These are phyloP conservation scores for Apiospora aurea DNA, from an alignment of 2,329 filamentous ascomycete species.

Conservation along the genomic window DNA sequence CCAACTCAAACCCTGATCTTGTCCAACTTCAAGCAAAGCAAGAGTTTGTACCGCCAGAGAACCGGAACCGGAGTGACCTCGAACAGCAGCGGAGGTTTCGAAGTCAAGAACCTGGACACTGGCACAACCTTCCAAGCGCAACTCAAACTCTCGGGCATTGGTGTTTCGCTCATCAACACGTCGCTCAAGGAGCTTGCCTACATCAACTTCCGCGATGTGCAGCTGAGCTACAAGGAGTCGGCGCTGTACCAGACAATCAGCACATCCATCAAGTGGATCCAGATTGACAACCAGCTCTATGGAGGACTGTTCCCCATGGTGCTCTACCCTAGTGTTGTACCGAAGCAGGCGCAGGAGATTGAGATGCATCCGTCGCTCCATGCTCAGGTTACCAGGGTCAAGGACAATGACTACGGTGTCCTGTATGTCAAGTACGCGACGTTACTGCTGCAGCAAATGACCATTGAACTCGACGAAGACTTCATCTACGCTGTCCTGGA, in stretches of 20 bases:
- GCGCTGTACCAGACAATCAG: slow-evolving; percentile 90
- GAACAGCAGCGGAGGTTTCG: slow-evolving; percentile 75
- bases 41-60: slow-evolving; percentile 81
- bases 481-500: slow-evolving; percentile 97
- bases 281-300: slow-evolving; percentile 98
- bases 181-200: slow-evolving; percentile 94
- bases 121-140: slow-evolving; percentile 89
- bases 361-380: slow-evolving; percentile 96
- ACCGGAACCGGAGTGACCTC: slow-evolving; percentile 59
- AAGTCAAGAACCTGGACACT: slow-evolving; percentile 91
- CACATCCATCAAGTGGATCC: slow-evolving; percentile 95
- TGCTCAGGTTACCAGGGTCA: slow-evolving; percentile 89
- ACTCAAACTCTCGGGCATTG: slow-evolving; percentile 86
- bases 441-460: slow-evolving; percentile 95
- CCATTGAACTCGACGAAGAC: slow-evolving; percentile 94
- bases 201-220: slow-evolving; percentile 88
- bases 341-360: slow-evolving; percentile 95
- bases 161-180: slow-evolving; percentile 90
- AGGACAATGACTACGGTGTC: slow-evolving; percentile 97
- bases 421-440: slow-evolving; percentile 99
- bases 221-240: slow-evolving; percentile 93
- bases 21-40: slow-evolving; percentile 91
- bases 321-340: slow-evolving; percentile 95
- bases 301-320: slow-evolving; percentile 98
- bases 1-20: slow-evolving; percentile 94